These are phyloP conservation scores for Aphanomyces stellatus DNA, from an alignment of 352 stramenopile species.

Conservation along the genomic window DNA sequence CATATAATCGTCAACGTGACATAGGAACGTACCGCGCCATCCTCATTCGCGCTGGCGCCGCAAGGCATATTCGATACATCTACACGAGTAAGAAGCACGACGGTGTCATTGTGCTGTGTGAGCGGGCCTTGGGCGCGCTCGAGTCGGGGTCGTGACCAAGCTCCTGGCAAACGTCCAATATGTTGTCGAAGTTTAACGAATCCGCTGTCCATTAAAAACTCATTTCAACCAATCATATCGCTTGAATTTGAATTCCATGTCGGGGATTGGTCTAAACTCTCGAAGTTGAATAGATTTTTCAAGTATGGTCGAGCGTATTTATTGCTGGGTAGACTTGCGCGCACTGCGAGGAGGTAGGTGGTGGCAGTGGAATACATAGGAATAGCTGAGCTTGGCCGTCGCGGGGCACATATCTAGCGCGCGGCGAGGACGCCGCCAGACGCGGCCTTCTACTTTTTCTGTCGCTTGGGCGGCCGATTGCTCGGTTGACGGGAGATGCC, in stretches of 20 bases:
- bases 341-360: too few species aligned
- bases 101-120: slow-evolving; percentile 42
- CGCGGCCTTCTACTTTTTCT: slow-evolving; percentile 9
- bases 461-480: slow-evolving; percentile 9
- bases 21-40: slow-evolving; percentile 43
- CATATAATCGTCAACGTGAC: too few species aligned
- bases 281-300: neutral
- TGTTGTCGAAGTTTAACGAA: too few species aligned
- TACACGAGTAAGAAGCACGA: slow-evolving; percentile 42
- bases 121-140: slow-evolving; percentile 42
- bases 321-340: slow-evolving; percentile 39
- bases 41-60: slow-evolving; percentile 44
- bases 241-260: too few species aligned
- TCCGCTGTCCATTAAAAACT: too few species aligned
- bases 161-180: slow-evolving; percentile 22
- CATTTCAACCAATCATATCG: too few species aligned
- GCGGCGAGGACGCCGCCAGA: neutral
- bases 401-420: slow-evolving; percentile 12
- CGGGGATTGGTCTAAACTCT: neutral
- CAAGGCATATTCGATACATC: slow-evolving; percentile 27
- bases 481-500: neutral
- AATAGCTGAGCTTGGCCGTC: slow-evolving; percentile 27
- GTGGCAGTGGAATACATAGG: slow-evolving; percentile 20
- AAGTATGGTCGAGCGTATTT: slow-evolving; percentile 23
- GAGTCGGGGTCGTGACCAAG: slow-evolving; percentile 29